These are phyloP conservation scores for Aspergillus vadensis DNA, from an alignment of 2,329 filamentous ascomycete genomes.

Conservation along the genomic window DNA sequence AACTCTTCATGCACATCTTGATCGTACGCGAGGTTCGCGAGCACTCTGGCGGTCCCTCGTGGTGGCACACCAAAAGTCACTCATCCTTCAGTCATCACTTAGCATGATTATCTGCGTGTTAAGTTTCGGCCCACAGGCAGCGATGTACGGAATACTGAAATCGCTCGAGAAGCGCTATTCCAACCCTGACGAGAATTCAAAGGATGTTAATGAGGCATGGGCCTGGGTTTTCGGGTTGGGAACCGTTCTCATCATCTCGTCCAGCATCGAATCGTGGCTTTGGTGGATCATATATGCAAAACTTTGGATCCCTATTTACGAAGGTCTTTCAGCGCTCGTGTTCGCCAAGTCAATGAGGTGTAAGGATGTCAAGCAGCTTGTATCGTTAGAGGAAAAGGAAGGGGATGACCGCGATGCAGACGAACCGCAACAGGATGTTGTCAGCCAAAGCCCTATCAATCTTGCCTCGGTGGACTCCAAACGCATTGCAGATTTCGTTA, in stretches of 20 bases:
- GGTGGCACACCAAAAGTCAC: slow-evolving; percentile 56
- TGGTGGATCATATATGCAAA: slow-evolving; percentile 68
- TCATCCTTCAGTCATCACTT: slow-evolving; percentile 62
- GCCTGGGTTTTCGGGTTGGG: slow-evolving; percentile 69
- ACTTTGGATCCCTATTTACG: slow-evolving; percentile 66
- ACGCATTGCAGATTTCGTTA: slow-evolving; percentile 67
- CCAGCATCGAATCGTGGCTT: slow-evolving; percentile 65
- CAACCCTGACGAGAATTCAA: slow-evolving; percentile 33
- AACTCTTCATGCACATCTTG: slow-evolving; percentile 54
- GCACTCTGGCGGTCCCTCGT: slow-evolving; percentile 64
- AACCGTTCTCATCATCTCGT: slow-evolving; percentile 55
- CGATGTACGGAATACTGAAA: slow-evolving; percentile 66
- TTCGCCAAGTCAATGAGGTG: slow-evolving; percentile 76
- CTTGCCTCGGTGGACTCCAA: slow-evolving; percentile 74
- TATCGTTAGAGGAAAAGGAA: slow-evolving; percentile 41
- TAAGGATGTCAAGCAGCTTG: slow-evolving; percentile 62
- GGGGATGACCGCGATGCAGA: slow-evolving; percentile 49
- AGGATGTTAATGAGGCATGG: slow-evolving; percentile 60
- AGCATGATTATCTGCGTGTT: slow-evolving; percentile 58
- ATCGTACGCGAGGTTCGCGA: slow-evolving; percentile 30
- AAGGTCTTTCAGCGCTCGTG: slow-evolving; percentile 70
- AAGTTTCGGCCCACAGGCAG: slow-evolving; percentile 71
- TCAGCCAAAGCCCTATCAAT: slow-evolving; percentile 72
- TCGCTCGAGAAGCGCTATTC: slow-evolving; percentile 60
- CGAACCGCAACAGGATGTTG: slow-evolving; percentile 53